Evolutionary conservation across 768 basidiomycete species (phyloP), one percentile per base, ranked within the genome.

Genomic region (Rhodosporidiobolus sp.): DNA sequence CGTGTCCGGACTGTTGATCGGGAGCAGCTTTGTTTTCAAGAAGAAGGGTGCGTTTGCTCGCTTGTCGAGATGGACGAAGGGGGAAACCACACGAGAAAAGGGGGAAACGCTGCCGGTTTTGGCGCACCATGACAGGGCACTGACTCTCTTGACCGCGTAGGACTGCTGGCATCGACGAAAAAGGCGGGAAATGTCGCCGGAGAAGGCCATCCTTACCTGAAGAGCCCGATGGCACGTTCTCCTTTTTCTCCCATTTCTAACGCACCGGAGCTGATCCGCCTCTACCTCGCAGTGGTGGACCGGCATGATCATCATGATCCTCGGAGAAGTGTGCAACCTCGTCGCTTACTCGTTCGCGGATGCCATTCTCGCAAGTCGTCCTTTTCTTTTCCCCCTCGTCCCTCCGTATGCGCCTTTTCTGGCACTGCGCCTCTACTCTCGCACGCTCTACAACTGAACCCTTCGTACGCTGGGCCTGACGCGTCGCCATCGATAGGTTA

Each of bases 1-100:
- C 28, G 77, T 80, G 49, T 92, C 90, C 78, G 96, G 95, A 14
- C 53, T 93, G 38, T 87, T 99, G 72, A 99, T 98, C 72, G 96
- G 95, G 9, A 86, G 86, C 52, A 90, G 88, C 77, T 98, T 97
- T 81, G 94, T 98, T 4, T 89, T 99, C 84, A 99, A 99, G 87
- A 99, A 99, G 86, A 96, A 92, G 79, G 95, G 65, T 91, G 16
- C 84, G 92, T 28, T 80, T 92, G 64, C 85, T 87, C 81, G 87
- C 88, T 80, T 90, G 91, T 84, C 45, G 63, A 56, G 55, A 30
- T 28, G 38, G 20, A 26, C 11, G 26, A 22, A n/a, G 11, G 20
- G 43, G 45, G 45, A 17, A 19, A n/a, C 2, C 3, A 26, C 16
- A 4, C 62, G 32, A 28, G 28, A 43, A 43, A 43, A 34, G 43